Evolutionary conservation across 225 moss, liverwort and hornwort species (phyloP).

Genomic region (Marchantia paleacea): DNA sequence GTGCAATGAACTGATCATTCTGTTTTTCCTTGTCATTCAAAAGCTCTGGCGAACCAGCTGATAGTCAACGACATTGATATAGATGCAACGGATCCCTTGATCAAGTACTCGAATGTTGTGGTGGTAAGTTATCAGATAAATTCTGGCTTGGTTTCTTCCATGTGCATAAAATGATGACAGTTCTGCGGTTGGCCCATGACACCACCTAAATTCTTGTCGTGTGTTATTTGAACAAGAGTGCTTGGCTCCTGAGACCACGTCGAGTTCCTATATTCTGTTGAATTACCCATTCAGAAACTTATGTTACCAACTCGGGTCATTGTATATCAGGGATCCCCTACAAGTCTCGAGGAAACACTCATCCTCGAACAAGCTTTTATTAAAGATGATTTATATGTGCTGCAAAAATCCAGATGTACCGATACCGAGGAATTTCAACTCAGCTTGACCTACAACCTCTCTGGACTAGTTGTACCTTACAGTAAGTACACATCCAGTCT

Average conservation of each 20-base stretch:
- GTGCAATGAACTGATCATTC: neutral
- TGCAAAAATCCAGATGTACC: neutral
- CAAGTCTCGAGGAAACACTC: neutral
- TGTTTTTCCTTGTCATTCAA: neutral
- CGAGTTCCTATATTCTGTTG: no score
- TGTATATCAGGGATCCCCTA: conserved; percentile 1
- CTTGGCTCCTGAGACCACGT: no score
- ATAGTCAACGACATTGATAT: neutral
- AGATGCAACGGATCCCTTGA: neutral
- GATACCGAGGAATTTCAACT: neutral
- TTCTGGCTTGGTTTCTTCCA: no score
- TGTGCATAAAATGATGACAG: neutral
- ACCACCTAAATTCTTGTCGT: neutral
- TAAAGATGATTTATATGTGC: neutral
- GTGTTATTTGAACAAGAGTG: neutral
- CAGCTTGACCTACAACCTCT: neutral
- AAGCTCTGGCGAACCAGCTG: neutral
- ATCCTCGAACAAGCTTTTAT: conserved; percentile 3
- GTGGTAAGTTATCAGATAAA: neutral
- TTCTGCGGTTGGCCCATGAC: no score
- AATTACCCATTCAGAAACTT: neutral
- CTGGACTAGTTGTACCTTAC: neutral
- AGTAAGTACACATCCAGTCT: neutral
- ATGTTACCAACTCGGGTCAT: neutral
- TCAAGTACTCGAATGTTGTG: conserved; percentile 31